A percentile compares a stretch with the other conserved stretches of the same genome.
These are phyloP conservation scores for Lasiodiplodia sp. DNA, from an alignment of 2,329 filamentous ascomycete species.

Conservation along the genomic window DNA sequence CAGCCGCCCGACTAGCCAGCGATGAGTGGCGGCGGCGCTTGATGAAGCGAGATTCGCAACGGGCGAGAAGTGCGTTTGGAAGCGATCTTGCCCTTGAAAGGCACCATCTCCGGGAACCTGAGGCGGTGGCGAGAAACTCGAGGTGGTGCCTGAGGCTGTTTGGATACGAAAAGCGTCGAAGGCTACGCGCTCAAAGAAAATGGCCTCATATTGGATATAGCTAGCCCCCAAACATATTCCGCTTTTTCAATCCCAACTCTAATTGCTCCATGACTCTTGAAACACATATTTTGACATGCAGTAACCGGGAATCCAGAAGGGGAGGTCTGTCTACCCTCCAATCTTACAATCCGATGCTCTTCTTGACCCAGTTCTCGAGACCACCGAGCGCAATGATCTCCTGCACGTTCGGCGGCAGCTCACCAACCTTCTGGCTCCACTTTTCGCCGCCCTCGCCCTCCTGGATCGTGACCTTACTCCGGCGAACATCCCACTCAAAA, in stretches of 20 bases:
- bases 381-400: constrained; percentile 68
- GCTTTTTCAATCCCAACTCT: constrained; percentile 4
- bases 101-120: neutral
- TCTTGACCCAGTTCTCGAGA: constrained; percentile 83
- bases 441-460: constrained; percentile 71
- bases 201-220: constrained; percentile 16
- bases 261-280: constrained; percentile 19
- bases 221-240: constrained; percentile 4
- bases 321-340: neutral
- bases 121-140: neutral
- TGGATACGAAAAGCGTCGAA: neutral
- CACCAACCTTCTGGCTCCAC: constrained; percentile 84
- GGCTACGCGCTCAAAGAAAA: neutral
- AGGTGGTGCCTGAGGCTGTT: neutral
- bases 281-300: constrained; percentile 3
- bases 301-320: neutral
- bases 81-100: constrained; percentile 1
- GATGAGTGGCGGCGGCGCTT: constrained; percentile 3
- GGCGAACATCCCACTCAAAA: constrained; percentile 79
- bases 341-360: constrained; percentile 60
- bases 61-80: neutral
- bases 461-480: constrained; percentile 73
- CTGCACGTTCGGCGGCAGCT: constrained; percentile 85
- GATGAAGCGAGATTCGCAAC: neutral
- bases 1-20: neutral